Conservation (phyloP, 805 yeast genomes). For the Starmerella potacharoeniae region DNA sequence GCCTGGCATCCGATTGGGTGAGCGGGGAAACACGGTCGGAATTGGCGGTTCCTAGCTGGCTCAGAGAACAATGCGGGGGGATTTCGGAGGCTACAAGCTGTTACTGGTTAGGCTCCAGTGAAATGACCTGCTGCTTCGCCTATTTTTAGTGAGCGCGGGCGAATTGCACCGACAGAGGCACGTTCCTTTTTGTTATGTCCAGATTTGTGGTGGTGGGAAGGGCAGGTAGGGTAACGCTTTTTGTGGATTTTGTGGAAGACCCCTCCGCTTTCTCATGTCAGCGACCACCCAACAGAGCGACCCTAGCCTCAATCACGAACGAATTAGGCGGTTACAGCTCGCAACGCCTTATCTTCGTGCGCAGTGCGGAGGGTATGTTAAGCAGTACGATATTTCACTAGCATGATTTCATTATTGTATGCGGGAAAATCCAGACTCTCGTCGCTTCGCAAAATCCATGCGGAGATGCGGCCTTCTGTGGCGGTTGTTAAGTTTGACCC, state of each 20-base stretch:
- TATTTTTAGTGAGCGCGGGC: not conserved
- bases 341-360: not conserved
- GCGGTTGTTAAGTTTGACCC: not conserved
- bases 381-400: no score
- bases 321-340: not conserved
- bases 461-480: not conserved
- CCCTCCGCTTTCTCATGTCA: not conserved
- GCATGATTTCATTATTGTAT: no score
- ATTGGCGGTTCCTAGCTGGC: not conserved
- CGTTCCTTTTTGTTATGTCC: not conserved
- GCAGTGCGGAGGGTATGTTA: no score
- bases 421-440: no score
- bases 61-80: no score
- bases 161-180: not conserved
- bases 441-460: no score
- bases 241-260: constrained; percentile 16
- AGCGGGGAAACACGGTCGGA: not conserved
- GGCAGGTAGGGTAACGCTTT: not conserved
- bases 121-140: not conserved
- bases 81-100: not conserved
- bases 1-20: not conserved
- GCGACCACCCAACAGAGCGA: not conserved
- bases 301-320: constrained; percentile 2
- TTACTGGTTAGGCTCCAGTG: not conserved
- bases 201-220: not conserved